Evolutionary conservation across 2,329 filamentous ascomycete species (phyloP), one percentile per base, ranked within the genome.

Genomic region (Mollisiaceae sp.): DNA sequence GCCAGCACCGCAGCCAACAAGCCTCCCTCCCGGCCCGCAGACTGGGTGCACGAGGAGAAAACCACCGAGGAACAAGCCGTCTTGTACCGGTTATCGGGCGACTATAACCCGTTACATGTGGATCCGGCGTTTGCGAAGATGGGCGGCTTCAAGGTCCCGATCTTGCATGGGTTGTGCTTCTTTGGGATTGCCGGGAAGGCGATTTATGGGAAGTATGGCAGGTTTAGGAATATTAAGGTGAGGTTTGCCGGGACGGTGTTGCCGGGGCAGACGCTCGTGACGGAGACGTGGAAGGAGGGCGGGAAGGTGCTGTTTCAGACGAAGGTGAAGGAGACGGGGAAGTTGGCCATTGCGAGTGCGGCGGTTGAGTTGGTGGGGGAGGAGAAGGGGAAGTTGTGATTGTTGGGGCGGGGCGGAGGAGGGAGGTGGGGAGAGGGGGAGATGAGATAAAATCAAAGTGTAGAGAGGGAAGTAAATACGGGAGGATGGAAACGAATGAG

Each of bases 41-140:
- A 98, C 74, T 86, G 86, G 15, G 89, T 97, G 0, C 87, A 94
- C 20, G 93, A 97, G 82, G 90, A 92, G 79, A 87, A 88, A 79
- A 98, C 95, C 4, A 90, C 87, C 0, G 91, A 94, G 74, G 93
- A 97, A 75, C 94, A 98, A 82, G 95, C 95, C 8, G 93, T 92
- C 11, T 80, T 99, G 63, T 99, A 99, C 85, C 89, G 95, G 45
- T 83, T 99, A 62, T 95, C 91, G 73, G 95, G 95, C 59, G 95
- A 99, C 80, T 90, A 94, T 77, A 98, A 99, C 83, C 95, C 95
- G 15, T 88, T 99, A 1, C 95, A 99, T 82, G 91, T 99, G 68
- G 95, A 99, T 79, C 95, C 95, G 1, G 86, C 88, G 59, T 98
- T 99, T 80, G 92, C 92, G 81, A 95, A 95, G 82, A 89, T 97